These are phyloP conservation scores for Quercus agrifolia DNA, from an alignment of 306 rosid genomes.

Conservation along the genomic window DNA sequence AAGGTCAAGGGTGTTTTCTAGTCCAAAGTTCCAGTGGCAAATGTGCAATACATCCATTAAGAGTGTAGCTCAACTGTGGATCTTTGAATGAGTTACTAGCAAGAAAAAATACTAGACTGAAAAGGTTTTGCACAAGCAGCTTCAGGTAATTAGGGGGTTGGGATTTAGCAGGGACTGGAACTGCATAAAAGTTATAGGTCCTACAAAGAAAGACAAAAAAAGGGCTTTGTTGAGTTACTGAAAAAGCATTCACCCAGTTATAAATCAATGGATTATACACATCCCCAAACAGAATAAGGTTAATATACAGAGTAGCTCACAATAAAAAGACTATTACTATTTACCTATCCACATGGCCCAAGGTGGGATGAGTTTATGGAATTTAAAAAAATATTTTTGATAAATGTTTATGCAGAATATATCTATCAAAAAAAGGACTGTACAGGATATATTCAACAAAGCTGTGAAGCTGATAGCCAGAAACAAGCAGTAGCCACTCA, in stretches of 20 bases:
- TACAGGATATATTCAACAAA: neutral
- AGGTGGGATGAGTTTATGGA: neutral
- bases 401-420: neutral
- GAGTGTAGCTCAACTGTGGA: neutral
- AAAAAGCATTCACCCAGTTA: neutral
- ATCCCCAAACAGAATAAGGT: neutral
- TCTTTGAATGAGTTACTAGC: neutral
- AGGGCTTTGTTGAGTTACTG: neutral
- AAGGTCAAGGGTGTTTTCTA: neutral
- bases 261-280: neutral
- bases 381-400: neutral
- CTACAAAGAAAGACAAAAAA: slow-evolving; percentile 1
- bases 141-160: neutral
- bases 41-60: neutral
- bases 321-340: neutral
- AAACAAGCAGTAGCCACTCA: slow-evolving; percentile 37
- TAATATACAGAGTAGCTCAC: neutral
- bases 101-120: neutral
- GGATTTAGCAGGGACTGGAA: neutral
- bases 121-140: neutral
- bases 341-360: neutral
- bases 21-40: neutral
- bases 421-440: neutral
- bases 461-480: neutral
- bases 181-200: neutral